Evolutionary conservation across 139 green algal species (phyloP).

Genomic region (Coelastrella sp.): DNA sequence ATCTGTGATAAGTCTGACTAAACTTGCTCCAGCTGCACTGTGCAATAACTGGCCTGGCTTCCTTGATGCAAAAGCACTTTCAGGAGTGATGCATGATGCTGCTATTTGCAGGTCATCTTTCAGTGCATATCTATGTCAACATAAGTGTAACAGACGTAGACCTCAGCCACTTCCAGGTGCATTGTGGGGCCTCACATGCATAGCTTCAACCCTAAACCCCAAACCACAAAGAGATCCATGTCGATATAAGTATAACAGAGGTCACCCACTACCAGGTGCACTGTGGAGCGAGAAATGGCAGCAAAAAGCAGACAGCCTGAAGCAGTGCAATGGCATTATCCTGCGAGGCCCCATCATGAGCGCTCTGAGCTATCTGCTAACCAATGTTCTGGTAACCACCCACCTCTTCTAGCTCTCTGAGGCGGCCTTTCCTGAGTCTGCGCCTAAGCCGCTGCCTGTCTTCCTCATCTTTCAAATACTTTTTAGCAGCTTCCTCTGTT

Average conservation of each 20-base stretch:
- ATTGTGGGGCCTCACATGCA: too few relatives aligned
- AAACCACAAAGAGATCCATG: too few relatives aligned
- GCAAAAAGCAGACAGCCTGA: neutral
- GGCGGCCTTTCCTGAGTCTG: conserved; percentile 64
- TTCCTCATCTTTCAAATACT: conserved; percentile 68
- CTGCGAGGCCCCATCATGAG: too few relatives aligned
- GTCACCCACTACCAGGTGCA: neutral
- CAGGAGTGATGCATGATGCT: neutral
- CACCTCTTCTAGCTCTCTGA: conserved; percentile 82
- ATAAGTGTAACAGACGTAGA: neutral
- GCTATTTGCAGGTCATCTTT: too few relatives aligned
- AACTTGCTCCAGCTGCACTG: too few relatives aligned
- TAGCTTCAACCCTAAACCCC: too few relatives aligned
- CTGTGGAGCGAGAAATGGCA: neutral
- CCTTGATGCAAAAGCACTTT: neutral
- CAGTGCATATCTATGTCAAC: too few relatives aligned
- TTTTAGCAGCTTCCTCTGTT: conserved; percentile 57
- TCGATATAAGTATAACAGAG: too few relatives aligned
- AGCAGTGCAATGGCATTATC: neutral
- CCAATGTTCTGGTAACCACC: neutral
- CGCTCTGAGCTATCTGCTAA: neutral
- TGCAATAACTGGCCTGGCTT: too few relatives aligned
- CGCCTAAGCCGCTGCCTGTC: conserved; percentile 58
- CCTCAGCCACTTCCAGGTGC: too few relatives aligned
- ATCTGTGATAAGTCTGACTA: too few relatives aligned